Evolutionary conservation across 768 basidiomycete genomes (phyloP).

Genomic region (Calocera viscosa): DNA sequence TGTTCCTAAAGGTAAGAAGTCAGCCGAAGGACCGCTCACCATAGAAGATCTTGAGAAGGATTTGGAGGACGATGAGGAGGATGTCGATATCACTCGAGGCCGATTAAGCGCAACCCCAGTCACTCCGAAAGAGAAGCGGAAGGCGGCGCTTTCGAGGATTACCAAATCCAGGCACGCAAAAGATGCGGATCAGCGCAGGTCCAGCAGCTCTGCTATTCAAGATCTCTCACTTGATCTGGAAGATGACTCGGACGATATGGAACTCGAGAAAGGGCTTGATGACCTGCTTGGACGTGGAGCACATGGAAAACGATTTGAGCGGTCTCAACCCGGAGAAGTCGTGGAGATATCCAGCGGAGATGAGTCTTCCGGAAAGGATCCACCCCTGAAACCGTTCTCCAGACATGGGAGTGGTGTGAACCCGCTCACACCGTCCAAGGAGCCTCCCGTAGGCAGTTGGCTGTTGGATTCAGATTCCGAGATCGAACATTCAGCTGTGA

Average conservation of each 20-base stretch:
- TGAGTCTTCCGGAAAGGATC: background rate
- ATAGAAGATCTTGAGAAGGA: constrained; percentile 38
- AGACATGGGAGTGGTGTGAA: background rate
- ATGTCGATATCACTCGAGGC: constrained; percentile 38
- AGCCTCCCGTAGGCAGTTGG: constrained; percentile 12
- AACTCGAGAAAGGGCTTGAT: constrained; percentile 7
- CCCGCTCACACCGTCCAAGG: background rate
- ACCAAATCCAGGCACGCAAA: background rate
- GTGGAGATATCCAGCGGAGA: constrained; percentile 10
- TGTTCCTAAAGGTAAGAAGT: constrained; percentile 35
- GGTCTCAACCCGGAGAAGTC: background rate
- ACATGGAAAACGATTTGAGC: background rate
- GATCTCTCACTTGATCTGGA: constrained; percentile 15
- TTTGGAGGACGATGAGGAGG: constrained; percentile 54
- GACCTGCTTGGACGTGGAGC: background rate
- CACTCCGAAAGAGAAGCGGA: background rate
- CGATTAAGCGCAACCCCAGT: background rate
- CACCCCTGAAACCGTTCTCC: background rate
- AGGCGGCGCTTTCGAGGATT: constrained; percentile 29
- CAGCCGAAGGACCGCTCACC: constrained; percentile 21
- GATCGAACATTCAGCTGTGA: background rate
- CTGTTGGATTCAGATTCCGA: constrained; percentile 18
- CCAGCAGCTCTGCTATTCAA: constrained; percentile 1
- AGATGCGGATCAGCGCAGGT: background rate
- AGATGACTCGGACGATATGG: constrained; percentile 32